A percentile compares a stretch with the other conserved stretches of the same genome.
phyloP scores from a whole-genome alignment of 768 basidiomycete species.

The Brasilioporus rufonigricans region DNA sequence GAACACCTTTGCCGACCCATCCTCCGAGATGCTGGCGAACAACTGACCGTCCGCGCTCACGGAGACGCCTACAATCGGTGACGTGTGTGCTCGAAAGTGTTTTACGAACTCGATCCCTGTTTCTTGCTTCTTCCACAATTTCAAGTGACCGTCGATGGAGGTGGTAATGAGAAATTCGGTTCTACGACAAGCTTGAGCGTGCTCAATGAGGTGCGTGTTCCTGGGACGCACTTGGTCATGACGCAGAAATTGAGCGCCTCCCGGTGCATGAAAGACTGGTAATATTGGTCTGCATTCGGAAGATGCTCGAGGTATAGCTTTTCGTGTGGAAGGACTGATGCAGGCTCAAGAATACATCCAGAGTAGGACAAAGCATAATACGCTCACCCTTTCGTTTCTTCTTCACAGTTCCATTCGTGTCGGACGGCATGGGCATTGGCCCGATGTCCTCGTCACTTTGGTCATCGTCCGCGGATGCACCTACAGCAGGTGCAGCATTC shows the following conservation, averaged over 20 bases:
- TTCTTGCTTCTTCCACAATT: conserved; percentile 99
- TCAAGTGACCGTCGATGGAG: conserved; percentile 91
- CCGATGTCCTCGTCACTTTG: conserved; percentile 79
- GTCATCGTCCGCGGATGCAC: conserved; percentile 30
- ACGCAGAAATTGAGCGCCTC: conserved; percentile 87
- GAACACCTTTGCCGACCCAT: conserved; percentile 91
- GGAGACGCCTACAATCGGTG: conserved; percentile 73
- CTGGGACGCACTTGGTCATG: conserved; percentile 71
- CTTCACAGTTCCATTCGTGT: conserved; percentile 41
- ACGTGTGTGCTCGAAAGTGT: conserved; percentile 91
- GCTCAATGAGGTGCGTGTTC: no score
- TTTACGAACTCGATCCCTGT: conserved; percentile 97
- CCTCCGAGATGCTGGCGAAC: conserved; percentile 89
- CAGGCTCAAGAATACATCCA: background rate
- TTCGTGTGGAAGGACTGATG: conserved; percentile 88
- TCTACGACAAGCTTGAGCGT: conserved; percentile 41
- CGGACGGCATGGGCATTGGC: conserved; percentile 75
- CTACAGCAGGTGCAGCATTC: conserved; percentile 15
- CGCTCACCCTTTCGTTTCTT: conserved; percentile 83
- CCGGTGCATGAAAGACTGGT: conserved; percentile 97
- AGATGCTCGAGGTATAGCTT: conserved; percentile 89
- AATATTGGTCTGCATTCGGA: conserved; percentile 90
- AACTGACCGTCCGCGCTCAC: conserved; percentile 90
- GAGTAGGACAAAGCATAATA: conserved; percentile 8
- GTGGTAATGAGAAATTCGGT: conserved; percentile 94